Percentiles rank a stretch among this genome's conserved stretches.
Evolutionary conservation across 106 monocot species (phyloP).

Genomic region (Cymbidium sinense): DNA sequence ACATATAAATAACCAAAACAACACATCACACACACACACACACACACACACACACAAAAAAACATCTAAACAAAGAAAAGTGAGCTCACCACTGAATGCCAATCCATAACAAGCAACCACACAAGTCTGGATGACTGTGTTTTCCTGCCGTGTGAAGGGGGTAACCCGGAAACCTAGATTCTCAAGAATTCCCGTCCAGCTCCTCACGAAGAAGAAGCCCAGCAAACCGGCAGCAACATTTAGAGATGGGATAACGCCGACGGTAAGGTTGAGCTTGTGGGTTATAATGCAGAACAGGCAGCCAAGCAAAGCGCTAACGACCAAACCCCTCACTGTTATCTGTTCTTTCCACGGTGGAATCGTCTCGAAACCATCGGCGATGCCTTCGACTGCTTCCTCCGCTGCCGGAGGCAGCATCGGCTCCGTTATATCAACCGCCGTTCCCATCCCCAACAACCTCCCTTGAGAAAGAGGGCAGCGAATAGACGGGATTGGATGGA

Average conservation of each 20-base stretch:
- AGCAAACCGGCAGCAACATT: constrained; percentile 90
- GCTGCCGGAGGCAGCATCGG: constrained; percentile 24
- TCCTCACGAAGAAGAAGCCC: constrained; percentile 81
- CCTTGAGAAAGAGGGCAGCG: no score
- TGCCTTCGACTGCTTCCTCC: neutral
- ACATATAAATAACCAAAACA: neutral
- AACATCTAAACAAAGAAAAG: neutral
- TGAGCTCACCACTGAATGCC: constrained; percentile 69
- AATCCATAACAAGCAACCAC: constrained; percentile 97
- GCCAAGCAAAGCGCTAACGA: constrained; percentile 68
- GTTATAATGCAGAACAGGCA: constrained; percentile 88
- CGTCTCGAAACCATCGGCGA: neutral
- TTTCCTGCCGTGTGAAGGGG: constrained; percentile 91
- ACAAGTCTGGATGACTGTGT: constrained; percentile 94
- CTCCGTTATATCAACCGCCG: constrained; percentile 33
- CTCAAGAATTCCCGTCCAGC: constrained; percentile 53
- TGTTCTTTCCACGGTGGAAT: constrained; percentile 82
- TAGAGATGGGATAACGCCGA: constrained; percentile 90
- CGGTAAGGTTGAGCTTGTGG: constrained; percentile 95
- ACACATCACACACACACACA: neutral
- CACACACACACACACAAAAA: neutral
- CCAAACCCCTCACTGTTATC: constrained; percentile 67
- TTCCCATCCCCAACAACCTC: constrained; percentile 17
- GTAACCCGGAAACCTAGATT: constrained; percentile 41
- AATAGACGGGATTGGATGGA: no score